Conservation (phyloP, 2,329 filamentous ascomycete species). For the Ceratocystis lukuohia region DNA sequence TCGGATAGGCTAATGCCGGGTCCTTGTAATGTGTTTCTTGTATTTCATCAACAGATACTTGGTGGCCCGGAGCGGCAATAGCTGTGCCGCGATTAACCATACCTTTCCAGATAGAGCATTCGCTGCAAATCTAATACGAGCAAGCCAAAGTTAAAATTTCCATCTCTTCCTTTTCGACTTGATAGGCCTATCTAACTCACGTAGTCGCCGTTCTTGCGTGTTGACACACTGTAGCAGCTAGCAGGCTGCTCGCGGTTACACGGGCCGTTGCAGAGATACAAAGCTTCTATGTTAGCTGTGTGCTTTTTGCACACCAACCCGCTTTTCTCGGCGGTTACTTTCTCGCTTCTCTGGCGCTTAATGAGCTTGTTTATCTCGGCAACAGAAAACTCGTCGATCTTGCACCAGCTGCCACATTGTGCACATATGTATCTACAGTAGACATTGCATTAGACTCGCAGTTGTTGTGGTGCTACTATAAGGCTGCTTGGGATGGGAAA, state of each 20-base stretch:
- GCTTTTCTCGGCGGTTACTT: conserved; percentile 25
- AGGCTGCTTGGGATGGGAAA: background rate
- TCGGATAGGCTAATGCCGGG: background rate
- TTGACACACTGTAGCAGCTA: conserved; percentile 26
- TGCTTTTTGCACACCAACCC: conserved; percentile 30
- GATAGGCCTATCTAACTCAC: conserved; percentile 23
- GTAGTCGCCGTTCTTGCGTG: conserved; percentile 23
- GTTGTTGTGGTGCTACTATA: background rate
- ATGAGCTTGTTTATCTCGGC: conserved; percentile 25
- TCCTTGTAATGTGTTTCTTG: background rate
- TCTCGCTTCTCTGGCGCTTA: conserved; percentile 17
- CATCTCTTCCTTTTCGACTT: background rate
- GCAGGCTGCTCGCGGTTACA: conserved; percentile 25
- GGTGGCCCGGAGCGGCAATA: background rate
- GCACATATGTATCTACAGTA: conserved; percentile 23
- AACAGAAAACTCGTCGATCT: conserved; percentile 25
- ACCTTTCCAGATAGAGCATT: background rate
- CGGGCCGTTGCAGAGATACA: conserved; percentile 26
- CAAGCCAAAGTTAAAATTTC: background rate
- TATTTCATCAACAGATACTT: background rate
- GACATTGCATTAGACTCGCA: background rate
- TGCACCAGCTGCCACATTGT: conserved; percentile 29
- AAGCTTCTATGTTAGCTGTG: conserved; percentile 21
- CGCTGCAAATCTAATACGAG: background rate
- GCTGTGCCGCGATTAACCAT: background rate